Base-by-base conservation (phyloP, 108 stramenopile genomes). In the Cylindrotheca closterium region DNA sequence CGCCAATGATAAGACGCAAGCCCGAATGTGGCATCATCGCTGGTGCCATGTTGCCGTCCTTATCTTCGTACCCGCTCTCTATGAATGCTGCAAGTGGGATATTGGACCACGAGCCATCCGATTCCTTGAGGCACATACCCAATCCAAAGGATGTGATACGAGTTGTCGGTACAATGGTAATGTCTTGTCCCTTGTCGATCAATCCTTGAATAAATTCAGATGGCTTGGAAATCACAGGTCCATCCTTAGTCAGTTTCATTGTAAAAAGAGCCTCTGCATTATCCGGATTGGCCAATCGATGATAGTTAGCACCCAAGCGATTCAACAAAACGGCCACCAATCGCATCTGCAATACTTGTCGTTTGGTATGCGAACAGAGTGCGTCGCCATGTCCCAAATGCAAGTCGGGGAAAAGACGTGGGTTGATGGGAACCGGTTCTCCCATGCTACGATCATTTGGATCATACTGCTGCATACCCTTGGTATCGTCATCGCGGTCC, bases 341-440 rank as follows among this genome's bases (percentile, higher is more conserved):
- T 30, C 81, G 71, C 63, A 80, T 79, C 32, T 74, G 64, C 23
- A 82, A 37, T 2, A 79, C 62, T 55, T 85, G 76, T 28, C 72
- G 60, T 58, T 80, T 82, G 24, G 79, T 82, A 25, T 85, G 84
- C 10, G 78, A 79, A 25, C 68, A 74, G 29, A 74, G 55, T 10
- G 79, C 76, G 22, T 68, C 63, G n/a, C 84, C 80, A 47, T 49
- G 66, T 24, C 82, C 82, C 23, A 83, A 19, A 51, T 80, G 47
- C 58, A 85, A 68, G 17, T 73, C 84, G 17, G 84, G 84, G 32
- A 85, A 46, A 3, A 85, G 12, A 0, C 68, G 71, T 56, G 65
- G 45, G 56, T 78, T 68, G 47, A 82, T 63, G 3, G 79, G 79
- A 0, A 26, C 30, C 1, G 81, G 77, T 4, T 66, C 55, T 23